A percentile compares a stretch with the other conserved stretches of the same genome.
Conservation (phyloP, 306 rosid genomes). For the Erythrophleum fordii region DNA sequence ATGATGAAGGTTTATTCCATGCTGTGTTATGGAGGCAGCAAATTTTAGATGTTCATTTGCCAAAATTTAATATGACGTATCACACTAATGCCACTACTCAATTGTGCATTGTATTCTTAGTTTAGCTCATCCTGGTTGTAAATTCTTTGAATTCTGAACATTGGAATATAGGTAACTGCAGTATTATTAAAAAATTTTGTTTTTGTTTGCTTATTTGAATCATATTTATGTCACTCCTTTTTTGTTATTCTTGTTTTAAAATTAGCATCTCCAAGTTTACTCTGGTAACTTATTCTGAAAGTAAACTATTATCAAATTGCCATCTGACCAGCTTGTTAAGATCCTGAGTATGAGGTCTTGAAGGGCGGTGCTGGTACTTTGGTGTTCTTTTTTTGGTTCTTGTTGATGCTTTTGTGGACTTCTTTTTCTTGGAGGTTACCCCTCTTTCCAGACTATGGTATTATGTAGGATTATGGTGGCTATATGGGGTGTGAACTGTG, state of each 20-base stretch:
- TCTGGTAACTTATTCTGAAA: not conserved
- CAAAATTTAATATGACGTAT: not conserved
- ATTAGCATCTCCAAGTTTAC: not conserved
- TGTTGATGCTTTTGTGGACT: not conserved
- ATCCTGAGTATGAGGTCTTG: not conserved
- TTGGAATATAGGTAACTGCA: not conserved
- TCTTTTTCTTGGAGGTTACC: not conserved
- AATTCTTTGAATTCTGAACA: not conserved
- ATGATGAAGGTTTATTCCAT: not conserved
- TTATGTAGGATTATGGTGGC: not conserved
- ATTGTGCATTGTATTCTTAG: not conserved
- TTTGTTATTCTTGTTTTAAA: not conserved
- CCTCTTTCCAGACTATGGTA: not conserved
- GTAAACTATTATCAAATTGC: not conserved
- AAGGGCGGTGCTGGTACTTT: no score
- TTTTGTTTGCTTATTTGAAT: not conserved
- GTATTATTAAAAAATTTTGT: not conserved
- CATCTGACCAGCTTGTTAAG: not conserved
- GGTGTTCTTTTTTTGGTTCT: not conserved
- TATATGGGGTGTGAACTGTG: not conserved
- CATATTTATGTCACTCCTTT: not conserved
- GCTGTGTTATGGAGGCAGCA: not conserved
- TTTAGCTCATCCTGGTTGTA: not conserved
- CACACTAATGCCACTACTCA: not conserved
- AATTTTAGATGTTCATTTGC: not conserved